Conservation (phyloP, 331 rosid species). For the Acacia pycnantha region DNA sequence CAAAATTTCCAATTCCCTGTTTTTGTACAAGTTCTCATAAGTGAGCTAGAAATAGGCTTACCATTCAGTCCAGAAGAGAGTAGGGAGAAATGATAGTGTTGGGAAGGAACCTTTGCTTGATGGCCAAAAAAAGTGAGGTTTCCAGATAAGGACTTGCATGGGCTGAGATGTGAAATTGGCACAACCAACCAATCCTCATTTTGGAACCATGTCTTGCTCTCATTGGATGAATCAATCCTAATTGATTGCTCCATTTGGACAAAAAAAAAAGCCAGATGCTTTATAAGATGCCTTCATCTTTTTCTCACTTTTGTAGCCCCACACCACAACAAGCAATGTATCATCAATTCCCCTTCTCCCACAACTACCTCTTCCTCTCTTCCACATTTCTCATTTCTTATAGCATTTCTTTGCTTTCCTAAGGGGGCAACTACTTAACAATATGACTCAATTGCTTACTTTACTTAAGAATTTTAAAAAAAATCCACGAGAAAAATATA, state of each 20-base stretch:
- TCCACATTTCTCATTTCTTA: not conserved
- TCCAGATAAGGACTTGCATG: slow-evolving; percentile 30
- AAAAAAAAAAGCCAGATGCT: slow-evolving; percentile 2
- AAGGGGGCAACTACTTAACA: not conserved
- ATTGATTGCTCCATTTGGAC: slow-evolving; percentile 11
- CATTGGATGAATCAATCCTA: slow-evolving; percentile 27
- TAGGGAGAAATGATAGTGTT: not conserved
- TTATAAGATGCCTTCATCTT: slow-evolving; percentile 28
- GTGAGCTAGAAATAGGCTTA: not conserved
- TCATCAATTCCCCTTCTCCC: slow-evolving; percentile 8
- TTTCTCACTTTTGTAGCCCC: slow-evolving; percentile 58
- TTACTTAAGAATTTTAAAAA: no score
- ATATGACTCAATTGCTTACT: not conserved
- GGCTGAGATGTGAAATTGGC: not conserved
- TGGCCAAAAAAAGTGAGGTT: slow-evolving; percentile 10
- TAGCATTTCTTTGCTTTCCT: not conserved
- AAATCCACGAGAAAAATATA: no score
- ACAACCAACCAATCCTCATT: slow-evolving; percentile 18
- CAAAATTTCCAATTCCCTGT: no score
- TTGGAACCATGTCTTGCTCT: slow-evolving; percentile 26
- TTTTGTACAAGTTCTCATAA: no score
- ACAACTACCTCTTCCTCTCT: not conserved
- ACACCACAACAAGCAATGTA: slow-evolving; percentile 44
- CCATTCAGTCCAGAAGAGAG: not conserved
- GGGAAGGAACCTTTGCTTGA: slow-evolving; percentile 15